phyloP scores from a whole-genome alignment of 306 rosid genomes.

The Glycyrrhiza uralensis region DNA sequence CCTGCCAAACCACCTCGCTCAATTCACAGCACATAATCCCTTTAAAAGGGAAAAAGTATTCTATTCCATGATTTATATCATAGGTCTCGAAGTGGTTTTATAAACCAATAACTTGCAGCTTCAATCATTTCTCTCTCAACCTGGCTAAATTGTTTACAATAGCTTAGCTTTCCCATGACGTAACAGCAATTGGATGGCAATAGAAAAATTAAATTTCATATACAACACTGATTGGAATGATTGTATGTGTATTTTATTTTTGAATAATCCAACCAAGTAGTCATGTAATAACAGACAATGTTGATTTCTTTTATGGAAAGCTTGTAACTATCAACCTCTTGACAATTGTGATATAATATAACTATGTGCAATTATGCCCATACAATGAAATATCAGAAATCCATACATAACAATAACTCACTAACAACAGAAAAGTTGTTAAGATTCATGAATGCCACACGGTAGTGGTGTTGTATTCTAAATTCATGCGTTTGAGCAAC shows the following conservation, averaged over 20 bases:
- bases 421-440: no score
- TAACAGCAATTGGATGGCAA: not conserved
- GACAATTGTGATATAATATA: no score
- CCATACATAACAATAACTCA: no score
- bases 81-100: not conserved
- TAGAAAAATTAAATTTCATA: not conserved
- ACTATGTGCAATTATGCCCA: no score
- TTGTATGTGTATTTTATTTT: not conserved
- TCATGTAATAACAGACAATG: not conserved
- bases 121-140: not conserved
- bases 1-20: not conserved
- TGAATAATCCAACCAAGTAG: not conserved
- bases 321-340: no score
- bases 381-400: not conserved
- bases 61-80: not conserved
- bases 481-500: no score
- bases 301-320: no score
- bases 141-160: not conserved
- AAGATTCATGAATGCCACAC: no score
- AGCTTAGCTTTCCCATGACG: not conserved
- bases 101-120: not conserved
- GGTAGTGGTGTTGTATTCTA: no score
- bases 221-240: not conserved
- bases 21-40: not conserved
- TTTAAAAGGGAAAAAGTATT: not conserved